Evolutionary conservation across 78 protist species (phyloP), one percentile per base, ranked within the genome.

Genomic region (Dictyostelium brefeldianum): DNA sequence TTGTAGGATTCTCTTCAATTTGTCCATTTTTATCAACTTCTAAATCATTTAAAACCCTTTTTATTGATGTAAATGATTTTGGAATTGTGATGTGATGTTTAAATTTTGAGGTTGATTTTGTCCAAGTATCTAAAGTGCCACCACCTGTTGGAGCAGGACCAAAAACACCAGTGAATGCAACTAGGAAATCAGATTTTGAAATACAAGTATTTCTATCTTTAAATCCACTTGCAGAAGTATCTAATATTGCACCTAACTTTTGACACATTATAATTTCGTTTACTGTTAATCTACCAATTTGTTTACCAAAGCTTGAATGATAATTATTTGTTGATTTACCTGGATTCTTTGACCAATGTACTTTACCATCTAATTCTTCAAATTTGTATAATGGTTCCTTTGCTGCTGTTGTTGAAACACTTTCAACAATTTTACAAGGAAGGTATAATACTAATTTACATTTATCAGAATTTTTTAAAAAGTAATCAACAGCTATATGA

Each of bases 51-150:
- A 64, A 27, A 11, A 64, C 43, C 0, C 8, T 22, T 64, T 64
- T 29, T 12, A 64, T 64, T 64, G 75, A 67, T 2, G 75, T 67
- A 4, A 67, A 29, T 10, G 75, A 67, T 14, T 67, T 43, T 11
- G 75, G 75, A 14, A 70, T 70, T 17, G 78, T 36, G 12, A 70
- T 70, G 15, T 70, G 78, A 41, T 41, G 47, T 43, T 43, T 70
- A 59, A 57, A 57, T 22, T 57, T 41, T 15, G 84, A 56, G 5
- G 17, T 27, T 41, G 74, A 27, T 79, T 79, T 25, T 20, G 27
- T 79, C 70, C 70, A 79, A 15, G 84, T 79, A 20, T 79, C 84
- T 20, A 36, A 54, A 11, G 84, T 79, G 3, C 84, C 84, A 20
- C 70, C 62, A 22, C 73, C 73, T 8, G 41, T 8, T 41, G 64